These are phyloP conservation scores for Pseudogymnoascus sp. DNA, from an alignment of 2,329 filamentous ascomycete species.

Conservation along the genomic window DNA sequence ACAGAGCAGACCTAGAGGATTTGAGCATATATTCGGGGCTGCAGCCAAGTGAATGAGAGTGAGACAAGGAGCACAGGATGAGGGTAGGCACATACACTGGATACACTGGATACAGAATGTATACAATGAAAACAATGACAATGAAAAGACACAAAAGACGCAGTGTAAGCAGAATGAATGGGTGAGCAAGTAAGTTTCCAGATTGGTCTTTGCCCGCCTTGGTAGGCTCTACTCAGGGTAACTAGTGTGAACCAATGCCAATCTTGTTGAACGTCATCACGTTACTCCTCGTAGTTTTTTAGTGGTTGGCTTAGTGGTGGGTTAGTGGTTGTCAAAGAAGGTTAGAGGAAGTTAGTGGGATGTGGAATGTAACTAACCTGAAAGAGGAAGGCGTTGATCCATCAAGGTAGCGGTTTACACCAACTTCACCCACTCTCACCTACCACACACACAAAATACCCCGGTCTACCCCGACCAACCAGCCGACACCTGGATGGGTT, in stretches of 20 bases:
- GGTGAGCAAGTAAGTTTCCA: not conserved
- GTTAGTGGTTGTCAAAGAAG: not conserved
- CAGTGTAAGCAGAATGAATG: not conserved
- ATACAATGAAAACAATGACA: not conserved
- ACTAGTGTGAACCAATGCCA: not conserved
- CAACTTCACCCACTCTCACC: no score
- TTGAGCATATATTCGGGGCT: not conserved
- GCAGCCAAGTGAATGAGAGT: not conserved
- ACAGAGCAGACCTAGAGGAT: not conserved
- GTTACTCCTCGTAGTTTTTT: not conserved
- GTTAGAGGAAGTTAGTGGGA: no score
- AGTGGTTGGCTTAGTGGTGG: not conserved
- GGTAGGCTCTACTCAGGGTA: not conserved
- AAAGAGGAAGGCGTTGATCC: no score
- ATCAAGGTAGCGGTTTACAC: no score
- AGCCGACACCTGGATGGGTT: no score
- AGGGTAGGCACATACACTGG: not conserved
- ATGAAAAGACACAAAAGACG: not conserved
- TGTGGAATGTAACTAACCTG: no score
- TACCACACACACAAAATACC: no score
- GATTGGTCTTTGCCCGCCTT: not conserved
- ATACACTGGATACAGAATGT: not conserved
- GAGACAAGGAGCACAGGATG: not conserved
- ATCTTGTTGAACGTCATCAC: not conserved
- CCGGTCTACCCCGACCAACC: no score